phyloP scores from a whole-genome alignment of 345 rosid genomes.

The Excoecaria agallocha region DNA sequence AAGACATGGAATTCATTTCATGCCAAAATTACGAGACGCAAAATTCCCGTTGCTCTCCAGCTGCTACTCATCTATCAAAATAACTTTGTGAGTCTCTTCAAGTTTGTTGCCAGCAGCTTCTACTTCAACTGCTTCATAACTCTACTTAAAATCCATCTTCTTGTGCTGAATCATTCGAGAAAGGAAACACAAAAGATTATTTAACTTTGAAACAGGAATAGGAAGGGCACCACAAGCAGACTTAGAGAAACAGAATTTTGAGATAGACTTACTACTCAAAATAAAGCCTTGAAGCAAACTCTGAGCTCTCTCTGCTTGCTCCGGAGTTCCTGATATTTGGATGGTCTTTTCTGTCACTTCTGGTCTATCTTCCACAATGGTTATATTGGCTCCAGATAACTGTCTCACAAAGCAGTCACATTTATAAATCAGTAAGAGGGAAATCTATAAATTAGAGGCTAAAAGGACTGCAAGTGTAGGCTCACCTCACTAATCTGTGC shows the following conservation, averaged over 20 bases:
- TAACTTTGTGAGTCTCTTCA: not conserved
- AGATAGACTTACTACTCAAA: slow-evolving; percentile 72
- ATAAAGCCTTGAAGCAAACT: slow-evolving; percentile 97
- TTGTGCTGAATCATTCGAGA: slow-evolving; percentile 51
- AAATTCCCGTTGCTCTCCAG: slow-evolving; percentile 1
- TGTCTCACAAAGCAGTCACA: slow-evolving; percentile 24
- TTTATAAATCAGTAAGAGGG: not conserved
- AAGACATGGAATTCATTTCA: not conserved
- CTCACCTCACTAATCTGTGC: slow-evolving; percentile 91
- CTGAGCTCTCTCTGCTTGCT: slow-evolving; percentile 95
- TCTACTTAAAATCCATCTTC: slow-evolving; percentile 54
- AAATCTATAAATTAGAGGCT: not conserved
- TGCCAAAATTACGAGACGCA: not conserved
- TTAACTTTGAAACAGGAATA: not conserved
- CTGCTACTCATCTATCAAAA: not conserved
- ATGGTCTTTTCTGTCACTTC: slow-evolving; percentile 68
- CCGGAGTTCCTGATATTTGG: slow-evolving; percentile 90
- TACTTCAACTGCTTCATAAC: not conserved
- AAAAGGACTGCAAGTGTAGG: not conserved
- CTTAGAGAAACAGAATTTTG: not conserved
- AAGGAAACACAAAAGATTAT: not conserved
- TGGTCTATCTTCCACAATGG: slow-evolving; percentile 68
- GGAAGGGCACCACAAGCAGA: not conserved
- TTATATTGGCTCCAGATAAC: slow-evolving; percentile 93
- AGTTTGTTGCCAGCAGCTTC: not conserved